Evolutionary conservation across 2,329 filamentous ascomycete species (phyloP).

Genomic region (Colletotrichum horii): DNA sequence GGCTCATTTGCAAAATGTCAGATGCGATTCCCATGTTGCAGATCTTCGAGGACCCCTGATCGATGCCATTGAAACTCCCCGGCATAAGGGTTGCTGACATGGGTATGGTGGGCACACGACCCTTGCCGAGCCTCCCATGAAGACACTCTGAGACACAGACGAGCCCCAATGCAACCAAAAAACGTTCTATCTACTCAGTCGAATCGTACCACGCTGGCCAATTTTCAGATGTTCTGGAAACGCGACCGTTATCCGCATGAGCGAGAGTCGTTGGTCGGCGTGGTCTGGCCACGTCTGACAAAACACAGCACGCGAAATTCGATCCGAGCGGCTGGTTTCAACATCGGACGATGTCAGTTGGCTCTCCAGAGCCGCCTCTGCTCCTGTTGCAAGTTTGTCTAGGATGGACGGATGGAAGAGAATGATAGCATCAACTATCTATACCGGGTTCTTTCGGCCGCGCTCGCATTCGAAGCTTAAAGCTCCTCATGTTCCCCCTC

Average conservation of each 20-base stretch:
- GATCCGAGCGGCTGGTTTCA: constrained; percentile 19
- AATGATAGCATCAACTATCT: constrained; percentile 5
- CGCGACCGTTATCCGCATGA: not conserved
- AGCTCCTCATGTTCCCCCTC: constrained; percentile 14
- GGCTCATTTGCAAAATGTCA: not conserved
- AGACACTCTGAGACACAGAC: constrained; percentile 12
- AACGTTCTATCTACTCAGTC: constrained; percentile 14
- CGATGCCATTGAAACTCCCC: constrained; percentile 5
- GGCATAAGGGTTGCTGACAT: constrained; percentile 1
- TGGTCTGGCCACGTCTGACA: constrained; percentile 4
- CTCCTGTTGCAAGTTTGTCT: not conserved
- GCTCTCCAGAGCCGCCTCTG: not conserved
- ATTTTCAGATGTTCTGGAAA: constrained; percentile 15
- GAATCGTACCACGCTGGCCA: constrained; percentile 14
- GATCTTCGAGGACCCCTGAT: not conserved
- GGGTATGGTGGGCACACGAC: constrained; percentile 5
- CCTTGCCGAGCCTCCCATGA: constrained; percentile 8
- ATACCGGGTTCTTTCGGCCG: constrained; percentile 1
- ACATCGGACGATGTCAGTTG: constrained; percentile 14
- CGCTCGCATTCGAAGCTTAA: not conserved
- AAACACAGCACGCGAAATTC: not conserved
- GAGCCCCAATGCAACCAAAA: constrained; percentile 2
- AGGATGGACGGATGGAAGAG: not conserved
- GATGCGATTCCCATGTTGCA: not conserved
- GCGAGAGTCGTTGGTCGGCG: not conserved